Evolutionary conservation across 2,329 filamentous ascomycete species (phyloP).

Genomic region (Xylariomycetidae sp.): DNA sequence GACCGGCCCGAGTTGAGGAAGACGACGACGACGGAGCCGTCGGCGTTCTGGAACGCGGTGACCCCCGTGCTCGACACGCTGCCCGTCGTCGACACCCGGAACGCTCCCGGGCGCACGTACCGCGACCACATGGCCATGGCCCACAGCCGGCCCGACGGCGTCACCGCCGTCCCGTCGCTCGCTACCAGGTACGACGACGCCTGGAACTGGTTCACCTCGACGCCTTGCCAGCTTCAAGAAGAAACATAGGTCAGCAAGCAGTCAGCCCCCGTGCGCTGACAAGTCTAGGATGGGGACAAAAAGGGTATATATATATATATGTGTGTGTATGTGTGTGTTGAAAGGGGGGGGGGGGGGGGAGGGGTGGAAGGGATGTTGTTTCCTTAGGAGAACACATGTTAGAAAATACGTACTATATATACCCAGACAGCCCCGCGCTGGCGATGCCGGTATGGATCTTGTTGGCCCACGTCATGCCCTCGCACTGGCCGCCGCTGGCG

Average conservation of each 20-base stretch:
- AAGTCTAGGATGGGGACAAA: too few species aligned
- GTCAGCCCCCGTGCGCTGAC: too few species aligned
- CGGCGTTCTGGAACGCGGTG: conserved; percentile 18
- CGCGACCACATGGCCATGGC: conserved; percentile 22
- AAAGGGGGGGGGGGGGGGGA: too few species aligned
- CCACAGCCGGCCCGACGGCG: conserved; percentile 20
- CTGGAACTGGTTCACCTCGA: conserved; percentile 22
- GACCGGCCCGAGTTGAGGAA: conserved; percentile 16
- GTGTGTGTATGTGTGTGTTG: too few species aligned
- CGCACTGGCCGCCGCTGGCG: conserved; percentile 33
- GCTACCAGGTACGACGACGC: conserved; percentile 20
- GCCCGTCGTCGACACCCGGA: conserved; percentile 15
- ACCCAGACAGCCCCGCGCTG: conserved; percentile 40
- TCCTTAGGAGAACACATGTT: conserved; percentile 12
- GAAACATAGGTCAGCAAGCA: too few species aligned
- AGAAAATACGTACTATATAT: conserved; percentile 36
- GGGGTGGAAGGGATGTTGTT: too few species aligned
- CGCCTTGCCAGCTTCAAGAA: conserved; percentile 42
- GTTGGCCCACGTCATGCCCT: conserved; percentile 29
- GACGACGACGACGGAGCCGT: conserved; percentile 18
- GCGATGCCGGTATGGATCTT: conserved; percentile 38
- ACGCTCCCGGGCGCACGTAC: conserved; percentile 19
- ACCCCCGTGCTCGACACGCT: conserved; percentile 13
- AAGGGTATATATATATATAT: too few species aligned
- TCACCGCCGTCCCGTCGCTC: conserved; percentile 17